Percentiles rank a stretch among this genome's conserved stretches.
Conservation (phyloP, 2,329 filamentous ascomycete genomes). For the Endoconidiophora laricicola region DNA sequence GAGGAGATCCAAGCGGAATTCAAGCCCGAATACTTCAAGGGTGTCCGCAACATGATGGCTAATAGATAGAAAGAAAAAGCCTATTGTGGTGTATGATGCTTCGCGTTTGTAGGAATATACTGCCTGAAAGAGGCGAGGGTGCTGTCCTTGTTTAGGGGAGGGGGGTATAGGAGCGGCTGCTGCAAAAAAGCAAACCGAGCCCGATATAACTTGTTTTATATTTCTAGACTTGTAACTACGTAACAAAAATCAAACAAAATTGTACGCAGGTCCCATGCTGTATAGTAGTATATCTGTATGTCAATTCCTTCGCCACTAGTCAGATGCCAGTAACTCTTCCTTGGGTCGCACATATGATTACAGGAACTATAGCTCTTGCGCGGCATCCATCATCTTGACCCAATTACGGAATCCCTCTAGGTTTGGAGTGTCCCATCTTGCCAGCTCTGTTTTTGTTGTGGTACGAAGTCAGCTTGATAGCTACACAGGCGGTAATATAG, state of each 20-base stretch:
- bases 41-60: slow-evolving; percentile 68
- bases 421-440: too few species aligned
- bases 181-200: neutral
- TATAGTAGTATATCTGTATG: too few species aligned
- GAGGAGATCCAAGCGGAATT: slow-evolving; percentile 66
- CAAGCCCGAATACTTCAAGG: slow-evolving; percentile 50
- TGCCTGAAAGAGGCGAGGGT: neutral
- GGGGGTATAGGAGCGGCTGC: neutral
- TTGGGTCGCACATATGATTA: too few species aligned
- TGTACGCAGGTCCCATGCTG: too few species aligned
- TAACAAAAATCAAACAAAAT: neutral
- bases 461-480: neutral
- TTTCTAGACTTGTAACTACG: slow-evolving; percentile 12
- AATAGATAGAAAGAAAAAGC: slow-evolving; percentile 40
- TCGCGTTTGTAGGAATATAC: slow-evolving; percentile 8
- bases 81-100: neutral
- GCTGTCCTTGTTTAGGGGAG: neutral
- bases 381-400: too few species aligned
- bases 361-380: too few species aligned
- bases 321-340: too few species aligned
- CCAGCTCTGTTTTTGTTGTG: too few species aligned
- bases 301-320: too few species aligned
- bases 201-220: slow-evolving; percentile 9
- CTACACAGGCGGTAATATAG: slow-evolving; percentile 27
- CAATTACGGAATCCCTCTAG: too few species aligned